These are phyloP conservation scores for Chenopodium album DNA, from an alignment of 148 eudicot genomes.

Conservation along the genomic window DNA sequence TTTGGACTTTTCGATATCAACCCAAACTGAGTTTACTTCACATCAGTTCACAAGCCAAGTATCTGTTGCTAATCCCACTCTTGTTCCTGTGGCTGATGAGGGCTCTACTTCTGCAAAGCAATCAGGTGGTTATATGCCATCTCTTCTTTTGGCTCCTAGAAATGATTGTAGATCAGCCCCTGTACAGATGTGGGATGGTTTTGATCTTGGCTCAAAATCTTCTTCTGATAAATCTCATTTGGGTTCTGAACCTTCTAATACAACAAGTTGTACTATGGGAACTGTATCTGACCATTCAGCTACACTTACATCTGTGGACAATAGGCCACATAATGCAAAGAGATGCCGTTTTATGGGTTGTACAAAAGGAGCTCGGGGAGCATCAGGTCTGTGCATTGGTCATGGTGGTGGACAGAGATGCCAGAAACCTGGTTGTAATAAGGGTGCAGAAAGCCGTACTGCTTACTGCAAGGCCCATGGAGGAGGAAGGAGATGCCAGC, in stretches of 20 bases:
- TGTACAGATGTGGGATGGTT: slow-evolving; percentile 33
- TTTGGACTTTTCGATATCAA: slow-evolving; percentile 42
- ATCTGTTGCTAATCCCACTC: slow-evolving; percentile 21
- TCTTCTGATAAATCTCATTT: slow-evolving; percentile 39
- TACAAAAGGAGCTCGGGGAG: slow-evolving; percentile 88
- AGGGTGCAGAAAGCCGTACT: slow-evolving; percentile 88
- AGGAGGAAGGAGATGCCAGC: slow-evolving; percentile 87
- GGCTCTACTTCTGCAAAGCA: slow-evolving; percentile 95
- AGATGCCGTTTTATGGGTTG: slow-evolving; percentile 72
- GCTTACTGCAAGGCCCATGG: slow-evolving; percentile 96
- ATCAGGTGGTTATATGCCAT: slow-evolving; percentile 90
- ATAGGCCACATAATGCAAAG: slow-evolving; percentile 45
- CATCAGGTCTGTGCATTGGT: slow-evolving; percentile 84
- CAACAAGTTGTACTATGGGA: slow-evolving; percentile 47
- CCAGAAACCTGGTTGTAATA: slow-evolving; percentile 83
- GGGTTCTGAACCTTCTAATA: slow-evolving; percentile 66
- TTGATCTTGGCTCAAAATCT: slow-evolving; percentile 32
- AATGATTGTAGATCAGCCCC: slow-evolving; percentile 30
- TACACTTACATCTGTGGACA: slow-evolving; percentile 36
- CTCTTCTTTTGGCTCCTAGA: slow-evolving; percentile 69
- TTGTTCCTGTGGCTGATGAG: slow-evolving; percentile 57
- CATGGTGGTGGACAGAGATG: slow-evolving; percentile 97
- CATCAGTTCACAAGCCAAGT: slow-evolving; percentile 25
- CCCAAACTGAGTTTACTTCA: slow-evolving; percentile 25
- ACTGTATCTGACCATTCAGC: slow-evolving; percentile 49